Evolutionary conservation across 108 stramenopile genomes (phyloP), one percentile per base, ranked within the genome.

Genomic region (Hondaea fermentalgiana): DNA sequence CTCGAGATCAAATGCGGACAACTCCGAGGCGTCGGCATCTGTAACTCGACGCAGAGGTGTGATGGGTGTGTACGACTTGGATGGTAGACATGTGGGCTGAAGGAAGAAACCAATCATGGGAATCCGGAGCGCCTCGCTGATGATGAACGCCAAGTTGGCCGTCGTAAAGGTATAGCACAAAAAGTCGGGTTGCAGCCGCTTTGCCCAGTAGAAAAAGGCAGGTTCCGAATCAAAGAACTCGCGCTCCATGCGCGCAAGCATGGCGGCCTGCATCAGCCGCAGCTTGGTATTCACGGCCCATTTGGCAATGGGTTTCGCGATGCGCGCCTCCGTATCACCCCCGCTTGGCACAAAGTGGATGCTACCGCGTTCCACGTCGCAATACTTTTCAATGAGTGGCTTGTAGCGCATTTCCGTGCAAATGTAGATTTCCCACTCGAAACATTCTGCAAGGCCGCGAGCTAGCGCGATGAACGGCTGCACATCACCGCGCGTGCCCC

Each of bases 71-170:
- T 88, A 88, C 43, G 28, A 5, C 59, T 88, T 88, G 28, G 87
- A 88, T 19, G 87, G 87, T 17, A 88, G 17, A 21, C 57, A 58
- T 10, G 87, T 88, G 2, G 87, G 87, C 43, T 88, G 87, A 17
- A 88, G 59, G 58, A 88, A 58, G 87, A 88, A 88, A 4, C 87
- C 87, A 88, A 88, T 25, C 59, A 60, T 43, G 59, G 87, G 87
- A 16, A 88, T 88, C 28, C 25, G 17, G 35, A 88, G 59, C 59
- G 87, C 87, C 59, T 88, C 87, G 42, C 59, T 60, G 25, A 88
- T 60, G 59, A 88, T 35, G 3, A 88, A 60, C 12, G 87, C 44
- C 16, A 88, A 5, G 59, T 58, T 60, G 21, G 87, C 87, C 57
- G 59, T 88, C 5, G 87, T 88, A 23, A 88, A 88, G 6, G 76